Evolutionary conservation across 2,329 filamentous ascomycete genomes (phyloP), one percentile per base, ranked within the genome.

Genomic region (Penicillium expansum): DNA sequence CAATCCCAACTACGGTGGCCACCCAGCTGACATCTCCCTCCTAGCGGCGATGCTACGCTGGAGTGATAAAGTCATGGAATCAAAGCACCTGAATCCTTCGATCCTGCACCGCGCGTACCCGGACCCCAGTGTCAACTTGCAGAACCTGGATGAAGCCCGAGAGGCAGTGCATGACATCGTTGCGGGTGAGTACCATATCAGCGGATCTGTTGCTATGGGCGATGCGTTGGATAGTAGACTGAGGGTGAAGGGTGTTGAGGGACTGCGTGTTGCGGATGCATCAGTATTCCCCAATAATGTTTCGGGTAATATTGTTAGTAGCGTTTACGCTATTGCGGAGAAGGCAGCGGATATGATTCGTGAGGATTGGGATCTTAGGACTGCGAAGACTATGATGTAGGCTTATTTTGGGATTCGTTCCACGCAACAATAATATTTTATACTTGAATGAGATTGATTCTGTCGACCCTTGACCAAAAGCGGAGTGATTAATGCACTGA

Each of bases 321-420:
- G 61, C 22, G 71, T 74, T 6, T 74, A 73, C 53, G 69, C 69
- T 24, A 52, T 73, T 35, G 71, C 67, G 7, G 71, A 74, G 63
- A 71, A 67, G 55, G 69, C 67, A n/a, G 67, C 69, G 18, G 71
- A 73, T 57, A 27, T 74, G 52, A 69, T 74, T 56, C 69, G 67
- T 47, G 62, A 63, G 38, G 69, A 72, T 48, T 59, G 55, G 52
- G 59, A 58, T 14, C 52, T 56, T 30, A 35, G 30, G 42, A 57
- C 55, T 14, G 14, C 43, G 6, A 53, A 56, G 22, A 48, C 42
- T n/a, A 53, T 55, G 41, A 14, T 14, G 3, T 29, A 24, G 6
- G 2, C 8, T 3, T 18, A 4, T 41, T 41, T 24, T 9, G 20
- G 7, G 9, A 11, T 24, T 41, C 14, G 4, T 41, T 16, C 5